phyloP scores from a whole-genome alignment of 495 filamentous ascomycete species.

The Aspergillus biplanus region DNA sequence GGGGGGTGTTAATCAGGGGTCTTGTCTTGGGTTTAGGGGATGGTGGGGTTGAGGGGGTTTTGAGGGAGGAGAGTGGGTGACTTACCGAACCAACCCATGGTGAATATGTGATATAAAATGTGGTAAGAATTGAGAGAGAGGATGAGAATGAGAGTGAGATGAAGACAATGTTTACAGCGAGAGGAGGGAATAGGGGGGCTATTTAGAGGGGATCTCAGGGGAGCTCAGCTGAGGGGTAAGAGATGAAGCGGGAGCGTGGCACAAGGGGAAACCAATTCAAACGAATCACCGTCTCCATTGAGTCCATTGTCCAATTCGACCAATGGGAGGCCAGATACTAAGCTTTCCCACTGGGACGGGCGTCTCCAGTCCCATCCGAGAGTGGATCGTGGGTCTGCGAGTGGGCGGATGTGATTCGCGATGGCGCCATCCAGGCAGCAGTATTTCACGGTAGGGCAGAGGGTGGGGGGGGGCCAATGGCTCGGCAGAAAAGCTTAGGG shows the following conservation, averaged over 20 bases:
- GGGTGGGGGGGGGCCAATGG: no score
- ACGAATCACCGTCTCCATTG: no score
- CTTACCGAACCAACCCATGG: conserved; percentile 29
- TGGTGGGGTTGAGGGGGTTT: background rate
- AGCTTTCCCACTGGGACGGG: no score
- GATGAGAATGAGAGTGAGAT: background rate
- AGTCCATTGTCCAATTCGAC: no score
- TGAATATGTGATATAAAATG: background rate
- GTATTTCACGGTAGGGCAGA: no score
- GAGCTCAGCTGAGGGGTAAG: background rate
- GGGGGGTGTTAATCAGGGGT: background rate
- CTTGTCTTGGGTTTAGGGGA: background rate
- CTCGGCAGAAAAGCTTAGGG: no score
- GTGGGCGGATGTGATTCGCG: no score
- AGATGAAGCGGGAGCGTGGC: background rate
- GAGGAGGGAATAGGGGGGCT: background rate
- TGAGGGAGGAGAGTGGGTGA: background rate
- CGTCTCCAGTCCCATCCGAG: no score
- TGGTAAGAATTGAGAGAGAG: conserved; percentile 1
- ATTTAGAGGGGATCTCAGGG: background rate
- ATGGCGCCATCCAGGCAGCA: no score
- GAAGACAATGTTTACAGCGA: background rate
- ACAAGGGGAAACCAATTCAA: no score
- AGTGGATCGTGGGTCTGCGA: no score
- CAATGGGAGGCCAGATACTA: no score